Conservation (phyloP, 2,329 filamentous ascomycete species). For the Lasiodiplodia theobromae region DNA sequence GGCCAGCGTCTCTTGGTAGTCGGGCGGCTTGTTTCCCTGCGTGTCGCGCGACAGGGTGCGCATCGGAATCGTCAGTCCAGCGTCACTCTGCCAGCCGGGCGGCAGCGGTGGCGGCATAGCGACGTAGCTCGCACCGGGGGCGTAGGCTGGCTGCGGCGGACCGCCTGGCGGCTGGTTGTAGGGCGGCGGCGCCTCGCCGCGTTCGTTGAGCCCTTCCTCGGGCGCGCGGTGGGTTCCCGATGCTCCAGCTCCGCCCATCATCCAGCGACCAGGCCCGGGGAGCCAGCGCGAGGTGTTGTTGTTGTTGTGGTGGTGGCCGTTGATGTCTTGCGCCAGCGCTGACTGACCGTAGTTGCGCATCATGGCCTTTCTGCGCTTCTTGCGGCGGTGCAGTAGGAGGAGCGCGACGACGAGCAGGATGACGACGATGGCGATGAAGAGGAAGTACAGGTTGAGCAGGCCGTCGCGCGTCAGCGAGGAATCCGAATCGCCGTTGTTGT, state of each 20-base stretch:
- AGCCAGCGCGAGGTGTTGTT: conserved; percentile 38
- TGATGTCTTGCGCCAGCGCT: conserved; percentile 46
- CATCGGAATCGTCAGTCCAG: conserved; percentile 43
- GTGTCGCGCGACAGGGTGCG: conserved; percentile 49
- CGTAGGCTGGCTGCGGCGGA: conserved; percentile 6
- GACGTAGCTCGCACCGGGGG: not conserved
- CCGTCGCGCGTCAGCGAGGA: conserved; percentile 30
- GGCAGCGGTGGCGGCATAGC: not conserved
- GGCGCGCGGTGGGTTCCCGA: conserved; percentile 30
- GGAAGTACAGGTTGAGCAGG: conserved; percentile 60
- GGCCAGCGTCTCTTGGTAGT: conserved; percentile 43
- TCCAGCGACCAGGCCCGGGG: conserved; percentile 35
- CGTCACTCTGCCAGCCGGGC: not conserved
- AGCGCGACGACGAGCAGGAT: conserved; percentile 51
- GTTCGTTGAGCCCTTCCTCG: conserved; percentile 68
- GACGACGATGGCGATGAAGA: conserved; percentile 63
- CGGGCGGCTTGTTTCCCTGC: conserved; percentile 47
- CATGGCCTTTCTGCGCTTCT: conserved; percentile 41
- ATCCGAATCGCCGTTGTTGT: not conserved
- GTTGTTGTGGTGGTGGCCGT: conserved; percentile 39
- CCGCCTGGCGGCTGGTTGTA: conserved; percentile 52
- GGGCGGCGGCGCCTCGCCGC: conserved; percentile 70
- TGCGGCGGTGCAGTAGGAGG: conserved; percentile 55
- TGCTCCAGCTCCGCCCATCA: not conserved
- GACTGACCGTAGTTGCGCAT: conserved; percentile 40